phyloP scores from a whole-genome alignment of 345 rosid genomes.

The Salix purpurea region DNA sequence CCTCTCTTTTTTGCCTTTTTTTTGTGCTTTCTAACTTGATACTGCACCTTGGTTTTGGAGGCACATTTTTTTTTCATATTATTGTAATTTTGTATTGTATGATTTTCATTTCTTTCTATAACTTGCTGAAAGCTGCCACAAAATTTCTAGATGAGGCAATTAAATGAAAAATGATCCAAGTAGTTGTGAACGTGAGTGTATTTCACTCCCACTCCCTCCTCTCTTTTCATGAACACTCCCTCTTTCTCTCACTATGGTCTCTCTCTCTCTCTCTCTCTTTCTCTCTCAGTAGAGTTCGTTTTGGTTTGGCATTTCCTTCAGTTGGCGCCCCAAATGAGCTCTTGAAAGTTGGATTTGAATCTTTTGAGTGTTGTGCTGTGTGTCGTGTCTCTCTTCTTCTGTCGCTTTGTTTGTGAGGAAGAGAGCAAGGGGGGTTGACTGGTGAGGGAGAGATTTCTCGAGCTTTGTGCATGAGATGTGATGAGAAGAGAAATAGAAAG shows the following conservation, averaged over 20 bases:
- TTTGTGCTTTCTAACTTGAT: neutral
- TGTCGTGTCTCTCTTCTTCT: neutral
- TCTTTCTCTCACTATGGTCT: neutral
- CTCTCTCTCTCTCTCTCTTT: neutral
- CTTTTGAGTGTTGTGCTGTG: neutral
- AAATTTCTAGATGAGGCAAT: neutral
- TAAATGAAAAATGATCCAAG: neutral
- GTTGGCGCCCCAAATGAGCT: slow-evolving; percentile 33
- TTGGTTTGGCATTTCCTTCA: neutral
- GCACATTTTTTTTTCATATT: no score
- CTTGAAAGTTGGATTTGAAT: slow-evolving; percentile 15
- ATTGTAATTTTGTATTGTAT: no score
- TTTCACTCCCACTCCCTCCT: neutral
- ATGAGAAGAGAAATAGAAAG: no score
- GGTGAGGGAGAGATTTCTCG: no score
- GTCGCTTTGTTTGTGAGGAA: no score
- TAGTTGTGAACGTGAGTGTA: neutral
- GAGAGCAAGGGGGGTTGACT: no score
- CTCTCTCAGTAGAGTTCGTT: neutral
- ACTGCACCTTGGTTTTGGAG: no score
- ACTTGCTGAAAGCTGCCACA: no score
- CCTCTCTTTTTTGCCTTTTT: slow-evolving; percentile 1
- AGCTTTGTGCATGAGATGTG: no score
- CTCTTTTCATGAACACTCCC: neutral
- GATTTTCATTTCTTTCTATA: no score